Percentiles rank a stretch among this genome's conserved stretches.
These are phyloP conservation scores for Irpex lacteus DNA, from an alignment of 1,284 basidiomycete genomes.

Conservation along the genomic window DNA sequence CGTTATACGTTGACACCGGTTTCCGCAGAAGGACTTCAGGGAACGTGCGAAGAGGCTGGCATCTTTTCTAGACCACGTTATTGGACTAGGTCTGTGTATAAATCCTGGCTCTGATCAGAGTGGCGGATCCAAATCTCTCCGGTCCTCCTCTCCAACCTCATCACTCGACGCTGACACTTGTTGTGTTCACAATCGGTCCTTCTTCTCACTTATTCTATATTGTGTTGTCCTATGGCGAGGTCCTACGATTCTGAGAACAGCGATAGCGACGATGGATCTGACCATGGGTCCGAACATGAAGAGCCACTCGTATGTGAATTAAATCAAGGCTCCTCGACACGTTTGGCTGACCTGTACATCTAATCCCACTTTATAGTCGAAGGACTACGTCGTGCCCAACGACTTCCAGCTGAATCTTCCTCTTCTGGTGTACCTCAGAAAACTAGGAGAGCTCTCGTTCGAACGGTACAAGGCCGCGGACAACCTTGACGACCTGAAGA, in stretches of 20 bases:
- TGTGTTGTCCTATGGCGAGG: too few relatives aligned
- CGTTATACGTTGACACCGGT: not conserved
- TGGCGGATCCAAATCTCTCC: too few relatives aligned
- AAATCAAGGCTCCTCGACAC: not conserved
- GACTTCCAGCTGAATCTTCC: not conserved
- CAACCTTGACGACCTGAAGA: not conserved
- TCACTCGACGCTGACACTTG: too few relatives aligned
- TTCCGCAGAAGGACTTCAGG: not conserved
- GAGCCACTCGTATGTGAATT: not conserved
- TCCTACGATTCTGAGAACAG: too few relatives aligned
- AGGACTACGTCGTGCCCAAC: not conserved
- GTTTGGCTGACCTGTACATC: not conserved
- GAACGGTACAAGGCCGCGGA: not conserved
- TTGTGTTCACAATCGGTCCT: too few relatives aligned
- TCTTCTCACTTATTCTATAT: too few relatives aligned
- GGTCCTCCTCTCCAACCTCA: too few relatives aligned
- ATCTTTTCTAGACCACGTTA: too few relatives aligned
- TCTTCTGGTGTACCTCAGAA: not conserved
- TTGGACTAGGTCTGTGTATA: too few relatives aligned
- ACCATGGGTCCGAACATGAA: too few relatives aligned
- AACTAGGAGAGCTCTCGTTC: not conserved
- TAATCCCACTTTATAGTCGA: not conserved
- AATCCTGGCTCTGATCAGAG: too few relatives aligned
- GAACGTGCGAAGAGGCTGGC: not conserved
- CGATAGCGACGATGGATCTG: too few relatives aligned